Conservation (phyloP, 1,139 yeast genomes). For the Hansenula anomala region DNA sequence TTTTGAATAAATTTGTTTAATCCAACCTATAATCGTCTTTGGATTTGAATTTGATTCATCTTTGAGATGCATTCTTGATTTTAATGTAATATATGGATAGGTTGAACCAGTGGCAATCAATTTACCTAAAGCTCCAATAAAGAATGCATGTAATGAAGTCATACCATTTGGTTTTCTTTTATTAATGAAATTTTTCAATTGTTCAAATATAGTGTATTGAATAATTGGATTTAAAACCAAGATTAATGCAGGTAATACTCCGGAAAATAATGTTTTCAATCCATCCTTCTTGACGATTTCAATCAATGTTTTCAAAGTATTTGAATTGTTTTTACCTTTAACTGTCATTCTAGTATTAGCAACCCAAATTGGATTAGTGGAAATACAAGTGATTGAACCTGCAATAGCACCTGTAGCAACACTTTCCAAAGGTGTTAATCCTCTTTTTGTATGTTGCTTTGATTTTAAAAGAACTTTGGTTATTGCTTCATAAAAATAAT, state of each 20-base stretch:
- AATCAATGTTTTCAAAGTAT: slow-evolving; percentile 48
- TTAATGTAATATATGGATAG: slow-evolving; percentile 86
- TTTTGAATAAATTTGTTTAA: slow-evolving; percentile 46
- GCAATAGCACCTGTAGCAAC: slow-evolving; percentile 81
- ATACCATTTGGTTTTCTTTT: slow-evolving; percentile 36
- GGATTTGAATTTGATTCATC: slow-evolving; percentile 18
- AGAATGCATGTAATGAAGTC: slow-evolving; percentile 55
- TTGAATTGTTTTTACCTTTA: slow-evolving; percentile 28
- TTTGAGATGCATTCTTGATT: slow-evolving; percentile 77
- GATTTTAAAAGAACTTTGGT: slow-evolving; percentile 32
- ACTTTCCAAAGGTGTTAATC: slow-evolving; percentile 62
- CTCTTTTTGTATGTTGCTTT: slow-evolving; percentile 18
- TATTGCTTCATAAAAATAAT: slow-evolving; percentile 80
- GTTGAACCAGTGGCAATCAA: slow-evolving; percentile 81
- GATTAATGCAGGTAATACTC: slow-evolving; percentile 82
- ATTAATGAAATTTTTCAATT: slow-evolving; percentile 60
- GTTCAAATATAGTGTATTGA: slow-evolving; percentile 90
- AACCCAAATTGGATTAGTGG: slow-evolving; percentile 96
- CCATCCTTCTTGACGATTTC: slow-evolving; percentile 74
- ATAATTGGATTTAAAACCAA: slow-evolving; percentile 85
- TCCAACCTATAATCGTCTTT: slow-evolving; percentile 20
- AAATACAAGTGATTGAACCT: slow-evolving; percentile 78
- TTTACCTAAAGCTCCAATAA: slow-evolving; percentile 88
- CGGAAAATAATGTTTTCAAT: slow-evolving; percentile 66
- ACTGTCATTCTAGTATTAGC: slow-evolving; percentile 86